Evolutionary conservation across 2,329 filamentous ascomycete species (phyloP).

Genomic region (Fusarium piperis): DNA sequence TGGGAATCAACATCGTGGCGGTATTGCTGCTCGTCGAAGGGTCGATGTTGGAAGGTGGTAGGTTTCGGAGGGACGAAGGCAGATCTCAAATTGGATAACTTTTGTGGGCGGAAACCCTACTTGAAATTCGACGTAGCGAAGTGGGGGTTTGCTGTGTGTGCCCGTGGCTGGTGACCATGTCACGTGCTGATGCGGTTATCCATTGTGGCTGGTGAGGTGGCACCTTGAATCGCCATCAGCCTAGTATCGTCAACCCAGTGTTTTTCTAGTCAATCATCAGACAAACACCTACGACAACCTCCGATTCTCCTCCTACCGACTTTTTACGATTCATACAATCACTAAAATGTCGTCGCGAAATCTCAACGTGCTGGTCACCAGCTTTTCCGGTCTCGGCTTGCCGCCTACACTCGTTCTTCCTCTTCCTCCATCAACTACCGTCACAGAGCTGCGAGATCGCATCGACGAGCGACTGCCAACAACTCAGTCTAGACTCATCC

Average conservation of each 20-base stretch:
- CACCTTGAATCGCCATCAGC: conserved; percentile 10
- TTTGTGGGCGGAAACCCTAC: conserved; percentile 59
- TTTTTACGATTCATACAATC: background rate
- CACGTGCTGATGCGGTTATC: conserved; percentile 47
- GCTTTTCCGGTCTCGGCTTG: conserved; percentile 83
- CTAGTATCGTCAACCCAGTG: background rate
- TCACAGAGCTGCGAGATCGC: conserved; percentile 72
- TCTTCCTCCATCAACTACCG: conserved; percentile 69
- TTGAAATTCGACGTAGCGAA: conserved; percentile 47
- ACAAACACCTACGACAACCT: conserved; percentile 16
- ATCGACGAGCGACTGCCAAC: conserved; percentile 71
- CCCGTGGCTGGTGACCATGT: conserved; percentile 39
- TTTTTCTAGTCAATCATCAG: conserved; percentile 1
- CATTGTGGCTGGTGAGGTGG: conserved; percentile 30
- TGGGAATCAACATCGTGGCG: conserved; percentile 95
- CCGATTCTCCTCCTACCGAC: background rate
- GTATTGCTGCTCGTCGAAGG: conserved; percentile 54
- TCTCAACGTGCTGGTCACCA: conserved; percentile 86
- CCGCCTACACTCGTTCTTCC: conserved; percentile 86
- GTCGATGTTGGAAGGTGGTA: conserved; percentile 63
- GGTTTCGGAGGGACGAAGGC: conserved; percentile 48
- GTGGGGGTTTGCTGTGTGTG: conserved; percentile 41
- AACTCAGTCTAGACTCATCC: conserved; percentile 69
- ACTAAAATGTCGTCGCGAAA: conserved; percentile 62
- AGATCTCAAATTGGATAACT: conserved; percentile 56